phyloP scores from a whole-genome alignment of 306 rosid species.

The Clitoria ternatea region DNA sequence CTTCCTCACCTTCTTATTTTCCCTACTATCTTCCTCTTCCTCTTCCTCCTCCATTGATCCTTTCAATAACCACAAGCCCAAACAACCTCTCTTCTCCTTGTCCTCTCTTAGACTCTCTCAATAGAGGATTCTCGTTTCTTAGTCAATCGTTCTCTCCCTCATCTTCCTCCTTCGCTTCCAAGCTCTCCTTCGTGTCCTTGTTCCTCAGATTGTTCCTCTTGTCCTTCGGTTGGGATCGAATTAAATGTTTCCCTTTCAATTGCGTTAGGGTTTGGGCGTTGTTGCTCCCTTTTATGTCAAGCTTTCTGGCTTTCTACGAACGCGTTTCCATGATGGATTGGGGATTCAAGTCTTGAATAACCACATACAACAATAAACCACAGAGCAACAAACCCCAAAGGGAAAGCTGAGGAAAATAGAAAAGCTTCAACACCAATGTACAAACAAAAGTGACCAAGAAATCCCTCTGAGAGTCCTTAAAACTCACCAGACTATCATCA shows the following conservation, averaged over 20 bases:
- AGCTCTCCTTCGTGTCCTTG: constrained; percentile 59
- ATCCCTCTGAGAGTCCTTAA: constrained; percentile 65
- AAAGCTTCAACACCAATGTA: constrained; percentile 65
- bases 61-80: constrained; percentile 36
- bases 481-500: constrained; percentile 45
- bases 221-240: constrained; percentile 78
- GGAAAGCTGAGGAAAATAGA: constrained; percentile 78
- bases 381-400: constrained; percentile 85
- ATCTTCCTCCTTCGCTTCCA: constrained; percentile 82
- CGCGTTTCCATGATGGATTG: constrained; percentile 44
- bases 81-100: constrained; percentile 33
- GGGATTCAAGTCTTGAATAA: constrained; percentile 78
- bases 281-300: constrained; percentile 78
- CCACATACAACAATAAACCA: constrained; percentile 65
- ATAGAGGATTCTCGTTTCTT: constrained; percentile 35
- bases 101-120: constrained; percentile 46
- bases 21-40: constrained; percentile 34
- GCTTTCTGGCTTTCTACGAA: constrained; percentile 66
- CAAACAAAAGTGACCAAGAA: constrained; percentile 65
- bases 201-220: constrained; percentile 51
- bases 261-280: constrained; percentile 60
- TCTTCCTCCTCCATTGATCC: constrained; percentile 44
- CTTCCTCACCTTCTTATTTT: constrained; percentile 45
- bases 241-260: constrained; percentile 63
- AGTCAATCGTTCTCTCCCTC: constrained; percentile 61